These are phyloP conservation scores for Punctularia strigosozonata DNA, from an alignment of 768 basidiomycete genomes.

Conservation along the genomic window DNA sequence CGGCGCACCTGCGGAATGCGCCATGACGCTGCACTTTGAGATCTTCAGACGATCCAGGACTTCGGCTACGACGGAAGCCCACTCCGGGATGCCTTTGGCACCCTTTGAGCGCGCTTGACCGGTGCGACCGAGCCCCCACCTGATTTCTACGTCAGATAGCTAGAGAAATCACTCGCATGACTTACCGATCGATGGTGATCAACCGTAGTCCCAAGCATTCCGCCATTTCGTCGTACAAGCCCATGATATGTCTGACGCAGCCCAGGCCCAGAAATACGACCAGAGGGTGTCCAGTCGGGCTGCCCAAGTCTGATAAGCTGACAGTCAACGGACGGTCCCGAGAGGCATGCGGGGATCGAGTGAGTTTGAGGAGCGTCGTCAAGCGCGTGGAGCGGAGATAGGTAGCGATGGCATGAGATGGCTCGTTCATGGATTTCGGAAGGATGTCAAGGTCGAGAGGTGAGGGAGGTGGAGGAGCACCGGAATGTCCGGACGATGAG, in stretches of 20 bases:
- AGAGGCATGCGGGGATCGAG: constrained; percentile 70
- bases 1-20: constrained; percentile 92
- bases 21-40: constrained; percentile 77
- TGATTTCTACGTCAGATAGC: constrained; percentile 25
- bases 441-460: constrained; percentile 23
- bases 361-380: constrained; percentile 72
- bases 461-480: constrained; percentile 26
- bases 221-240: constrained; percentile 94
- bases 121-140: constrained; percentile 90
- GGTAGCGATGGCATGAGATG: constrained; percentile 67
- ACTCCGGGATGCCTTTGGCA: constrained; percentile 75
- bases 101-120: constrained; percentile 52
- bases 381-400: constrained; percentile 81
- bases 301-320: constrained; percentile 90
- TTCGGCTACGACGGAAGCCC: constrained; percentile 86
- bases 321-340: constrained; percentile 65
- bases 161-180: constrained; percentile 3
- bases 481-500: constrained; percentile 22
- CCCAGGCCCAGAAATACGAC: constrained; percentile 90
- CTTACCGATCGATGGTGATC: constrained; percentile 87
- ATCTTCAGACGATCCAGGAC: constrained; percentile 75
- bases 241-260: constrained; percentile 90
- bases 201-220: constrained; percentile 74
- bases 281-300: constrained; percentile 74
- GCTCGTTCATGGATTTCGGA: constrained; percentile 18